phyloP scores from a whole-genome alignment of 2,329 filamentous ascomycete species.

The Botrytis fabae region DNA sequence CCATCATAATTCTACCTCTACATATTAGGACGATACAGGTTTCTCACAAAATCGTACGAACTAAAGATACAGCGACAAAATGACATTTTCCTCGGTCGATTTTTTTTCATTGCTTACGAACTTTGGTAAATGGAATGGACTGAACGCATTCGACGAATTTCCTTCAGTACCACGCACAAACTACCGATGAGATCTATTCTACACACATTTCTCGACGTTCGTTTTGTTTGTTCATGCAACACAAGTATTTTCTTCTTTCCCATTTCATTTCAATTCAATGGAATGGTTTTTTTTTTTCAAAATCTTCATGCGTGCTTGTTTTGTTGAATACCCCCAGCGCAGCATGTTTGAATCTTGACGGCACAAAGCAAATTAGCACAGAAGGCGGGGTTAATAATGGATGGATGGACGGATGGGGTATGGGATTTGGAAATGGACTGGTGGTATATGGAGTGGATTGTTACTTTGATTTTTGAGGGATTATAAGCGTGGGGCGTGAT shows the following conservation, averaged over 20 bases:
- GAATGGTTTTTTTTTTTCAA: conserved; percentile 5
- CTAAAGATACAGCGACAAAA: conserved; percentile 1
- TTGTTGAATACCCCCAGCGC: conserved; percentile 25
- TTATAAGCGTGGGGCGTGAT: conserved; percentile 17
- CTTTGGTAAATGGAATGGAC: conserved; percentile 7
- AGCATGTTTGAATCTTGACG: conserved; percentile 24
- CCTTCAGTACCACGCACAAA: conserved; percentile 14
- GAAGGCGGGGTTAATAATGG: conserved; percentile 17
- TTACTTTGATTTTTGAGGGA: conserved; percentile 15
- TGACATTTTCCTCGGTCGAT: conserved; percentile 16
- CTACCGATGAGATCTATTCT: conserved; percentile 11
- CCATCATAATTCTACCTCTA: conserved; percentile 14
- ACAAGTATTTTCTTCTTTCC: conserved; percentile 21
- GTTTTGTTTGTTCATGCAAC: conserved; percentile 11
- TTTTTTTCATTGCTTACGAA: conserved; percentile 21
- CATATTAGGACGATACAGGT: background rate
- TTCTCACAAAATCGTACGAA: conserved; percentile 8
- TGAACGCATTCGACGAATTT: conserved; percentile 24
- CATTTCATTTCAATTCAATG: conserved; percentile 10
- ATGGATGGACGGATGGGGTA: conserved; percentile 14
- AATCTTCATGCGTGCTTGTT: conserved; percentile 24
- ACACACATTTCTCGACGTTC: conserved; percentile 17
- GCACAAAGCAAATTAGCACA: conserved; percentile 23
- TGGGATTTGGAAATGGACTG: conserved; percentile 22
- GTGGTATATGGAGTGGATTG: conserved; percentile 15